Base-by-base conservation (phyloP, 257 asterid species). In the Verbena officinalis region DNA sequence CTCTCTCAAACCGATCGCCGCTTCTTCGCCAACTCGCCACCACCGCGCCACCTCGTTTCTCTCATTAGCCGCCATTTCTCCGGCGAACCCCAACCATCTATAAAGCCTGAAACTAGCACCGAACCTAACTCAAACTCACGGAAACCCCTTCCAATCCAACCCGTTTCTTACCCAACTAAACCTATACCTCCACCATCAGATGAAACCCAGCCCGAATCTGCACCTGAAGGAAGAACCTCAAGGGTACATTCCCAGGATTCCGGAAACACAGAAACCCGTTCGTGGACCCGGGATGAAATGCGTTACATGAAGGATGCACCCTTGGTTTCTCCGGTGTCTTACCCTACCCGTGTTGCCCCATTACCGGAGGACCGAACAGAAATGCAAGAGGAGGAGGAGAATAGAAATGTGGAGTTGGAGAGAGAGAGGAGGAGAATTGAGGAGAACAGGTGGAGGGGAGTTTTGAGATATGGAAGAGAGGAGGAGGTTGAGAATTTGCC, bases 341-440 rank as follows among this genome's bases (percentile, higher is more conserved):
- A 90, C 55, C 76, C 93, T 1, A 27, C 65, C 8, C 77, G 96
- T n/a, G 95, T 90, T 19, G 99, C 99, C 13, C 97, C 96, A 0
- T 79, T 93, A 69, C 99, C 99, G 7, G 95, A 88, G 78, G 94
- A 93, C 74, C 76, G 80, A 46, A 51, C 3, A 17, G 65, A 45
- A 48, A 77, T 14, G 15, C 81, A 70, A 55, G 86, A 60, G 64
- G 77, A 23, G 66, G 58, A 39, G 68, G 79, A 23, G 56, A 79
- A 10, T 42, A 30, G 65, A 49, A 57, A 67, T 62, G 89, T 56
- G 59, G 97, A 83, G 71, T 40, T 85, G 65, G 90, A 81, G 63
- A 73, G 70, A 58, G 96, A 90, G 83, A 79, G 88, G 77, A 77
- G 78, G 70, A 78, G 77, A 67, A 84, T 90, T 64, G 83, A 80